A percentile compares a stretch with the other conserved stretches of the same genome.
Conservation (phyloP, 805 yeast genomes). For the Ogataea populi-albae region DNA sequence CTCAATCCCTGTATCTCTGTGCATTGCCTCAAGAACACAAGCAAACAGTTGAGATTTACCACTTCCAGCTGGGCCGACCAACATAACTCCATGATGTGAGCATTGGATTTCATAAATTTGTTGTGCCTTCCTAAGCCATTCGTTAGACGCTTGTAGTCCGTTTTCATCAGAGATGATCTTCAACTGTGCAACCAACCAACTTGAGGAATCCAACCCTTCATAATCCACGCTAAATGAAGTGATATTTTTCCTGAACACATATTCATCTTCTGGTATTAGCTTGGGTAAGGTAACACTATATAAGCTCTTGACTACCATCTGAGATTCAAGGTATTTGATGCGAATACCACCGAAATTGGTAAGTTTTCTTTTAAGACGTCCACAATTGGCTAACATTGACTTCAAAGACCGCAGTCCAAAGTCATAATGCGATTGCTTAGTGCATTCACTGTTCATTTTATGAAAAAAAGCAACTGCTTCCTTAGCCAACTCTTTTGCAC, state of each 20-base stretch:
- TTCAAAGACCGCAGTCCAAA: slow-evolving; percentile 87
- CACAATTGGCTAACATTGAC: slow-evolving; percentile 58
- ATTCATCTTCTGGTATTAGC: slow-evolving; percentile 51
- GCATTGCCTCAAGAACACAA: slow-evolving; percentile 45
- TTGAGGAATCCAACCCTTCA: slow-evolving; percentile 9
- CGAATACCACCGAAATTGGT: background rate
- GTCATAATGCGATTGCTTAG: slow-evolving; percentile 75
- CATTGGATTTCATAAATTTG: slow-evolving; percentile 63
- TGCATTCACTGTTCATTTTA: slow-evolving; percentile 37
- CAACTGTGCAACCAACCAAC: slow-evolving; percentile 29
- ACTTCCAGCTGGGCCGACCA: slow-evolving; percentile 71
- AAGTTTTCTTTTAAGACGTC: slow-evolving; percentile 32
- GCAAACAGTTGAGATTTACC: slow-evolving; percentile 67
- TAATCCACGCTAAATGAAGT: slow-evolving; percentile 26
- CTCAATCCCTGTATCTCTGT: slow-evolving; percentile 31
- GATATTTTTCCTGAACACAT: slow-evolving; percentile 31
- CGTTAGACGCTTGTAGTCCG: slow-evolving; percentile 35
- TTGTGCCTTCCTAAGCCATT: slow-evolving; percentile 52
- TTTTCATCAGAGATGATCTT: slow-evolving; percentile 25
- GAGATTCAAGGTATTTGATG: slow-evolving; percentile 24
- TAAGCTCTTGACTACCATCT: slow-evolving; percentile 49
- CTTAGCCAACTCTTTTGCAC: slow-evolving; percentile 43
- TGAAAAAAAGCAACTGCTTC: slow-evolving; percentile 55
- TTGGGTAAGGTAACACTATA: slow-evolving; percentile 68
- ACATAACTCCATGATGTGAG: slow-evolving; percentile 73